Conservation (phyloP, 257 asterid genomes). For the Capsicum baccatum region DNA sequence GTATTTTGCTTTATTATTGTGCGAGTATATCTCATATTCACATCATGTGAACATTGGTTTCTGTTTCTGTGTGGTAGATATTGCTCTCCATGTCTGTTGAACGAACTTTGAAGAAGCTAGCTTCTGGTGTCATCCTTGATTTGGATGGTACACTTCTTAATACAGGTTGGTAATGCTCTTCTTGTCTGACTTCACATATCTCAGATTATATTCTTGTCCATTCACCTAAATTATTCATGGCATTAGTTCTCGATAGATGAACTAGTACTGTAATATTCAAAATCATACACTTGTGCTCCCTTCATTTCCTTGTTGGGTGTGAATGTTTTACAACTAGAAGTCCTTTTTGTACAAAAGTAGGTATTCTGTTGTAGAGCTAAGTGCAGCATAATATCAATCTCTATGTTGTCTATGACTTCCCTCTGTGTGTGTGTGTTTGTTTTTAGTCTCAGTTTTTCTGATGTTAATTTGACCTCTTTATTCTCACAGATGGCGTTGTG, state of each 20-base stretch:
- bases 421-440: neutral
- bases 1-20: conserved; percentile 1
- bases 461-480: conserved; percentile 25
- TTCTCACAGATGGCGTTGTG: conserved; percentile 72
- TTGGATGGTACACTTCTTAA: conserved; percentile 94
- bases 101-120: conserved; percentile 61
- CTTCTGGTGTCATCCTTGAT: conserved; percentile 79
- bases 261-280: neutral
- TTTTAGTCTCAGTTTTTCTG: neutral
- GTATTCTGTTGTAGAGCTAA: conserved; percentile 18
- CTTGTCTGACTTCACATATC: conserved; percentile 5
- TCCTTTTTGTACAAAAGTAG: neutral
- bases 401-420: conserved; percentile 16
- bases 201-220: neutral
- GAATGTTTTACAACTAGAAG: conserved; percentile 1
- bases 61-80: conserved; percentile 6
- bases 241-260: conserved; percentile 18
- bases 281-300: neutral
- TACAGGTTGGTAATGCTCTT: conserved; percentile 61
- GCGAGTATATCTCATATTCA: conserved; percentile 31
- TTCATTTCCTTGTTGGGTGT: neutral
- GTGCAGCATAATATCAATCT: conserved; percentile 6
- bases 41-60: conserved; percentile 33
- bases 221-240: conserved; percentile 22
- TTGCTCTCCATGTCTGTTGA: conserved; percentile 44